Base-by-base conservation (phyloP, 768 basidiomycete species). In the Termitomyces sp. region DNA sequence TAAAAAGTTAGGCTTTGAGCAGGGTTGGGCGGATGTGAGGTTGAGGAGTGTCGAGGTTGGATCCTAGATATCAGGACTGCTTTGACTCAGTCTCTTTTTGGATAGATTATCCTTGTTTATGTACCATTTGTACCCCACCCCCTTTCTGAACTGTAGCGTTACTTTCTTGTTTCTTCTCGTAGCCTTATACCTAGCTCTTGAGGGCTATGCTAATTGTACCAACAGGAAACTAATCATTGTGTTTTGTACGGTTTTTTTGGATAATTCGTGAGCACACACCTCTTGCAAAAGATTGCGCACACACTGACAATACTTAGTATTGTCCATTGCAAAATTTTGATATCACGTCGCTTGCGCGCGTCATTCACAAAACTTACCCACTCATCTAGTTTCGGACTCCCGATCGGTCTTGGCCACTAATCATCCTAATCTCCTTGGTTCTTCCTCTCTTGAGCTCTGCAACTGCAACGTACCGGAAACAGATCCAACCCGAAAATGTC, bases 21-120 rank as follows among this genome's bases (percentile, higher is more conserved):
- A 50, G 22, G 59, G 59, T n/a, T 60, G 59, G 59, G 30, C 1
- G 22, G 53, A 54, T 30, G 43, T 46, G 44, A 45, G 44, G 3
- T 18, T 54, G 43, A 32, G 9, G n/a, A 24, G n/a, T 44, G 43
- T 54, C n/a, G 42, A 54, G 42, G 14, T 50, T 1, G 50, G 24
- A 6, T 2, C 32, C 7, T 49, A 49, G 48, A 13, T 5, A 3
- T 48, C 10, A 32, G 47, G 18, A 32, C 18, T 3, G 26, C 2
- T 26, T 28, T 18, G 8, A 7, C 16, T 18, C 45, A 4, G 43
- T 44, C 6, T 44, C 13, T 44, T 45, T 32, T 48, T 32, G 30
- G n/a, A 32, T 48, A 48, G 47, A 47, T 28, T 26, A 48, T 32
- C n/a, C 12, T 32, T 48, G n/a, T 18, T 20, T 7, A 20, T 48